These are phyloP conservation scores for Podaxis pistillaris DNA, from an alignment of 768 basidiomycete species.

Conservation along the genomic window DNA sequence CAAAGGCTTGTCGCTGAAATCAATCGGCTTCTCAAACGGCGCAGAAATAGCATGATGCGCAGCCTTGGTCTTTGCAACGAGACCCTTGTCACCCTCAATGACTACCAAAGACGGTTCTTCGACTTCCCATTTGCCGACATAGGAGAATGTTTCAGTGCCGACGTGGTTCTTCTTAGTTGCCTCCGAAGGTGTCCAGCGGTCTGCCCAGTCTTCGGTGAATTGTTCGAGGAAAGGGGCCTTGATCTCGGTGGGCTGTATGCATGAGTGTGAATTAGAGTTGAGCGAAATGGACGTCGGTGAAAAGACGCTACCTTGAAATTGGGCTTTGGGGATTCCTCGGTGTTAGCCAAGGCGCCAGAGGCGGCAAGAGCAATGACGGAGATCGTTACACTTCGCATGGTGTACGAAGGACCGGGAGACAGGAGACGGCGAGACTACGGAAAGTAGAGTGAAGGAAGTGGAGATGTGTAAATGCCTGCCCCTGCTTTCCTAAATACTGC, in stretches of 20 bases:
- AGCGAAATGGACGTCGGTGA: constrained; percentile 12
- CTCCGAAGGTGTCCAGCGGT: constrained; percentile 94
- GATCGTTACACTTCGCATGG: constrained; percentile 88
- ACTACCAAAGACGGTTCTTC: constrained; percentile 80
- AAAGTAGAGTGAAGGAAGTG: constrained; percentile 36
- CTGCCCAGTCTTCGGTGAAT: constrained; percentile 87
- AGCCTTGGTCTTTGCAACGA: constrained; percentile 95
- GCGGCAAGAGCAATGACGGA: constrained; percentile 72
- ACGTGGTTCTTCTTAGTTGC: constrained; percentile 98
- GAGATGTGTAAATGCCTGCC: constrained; percentile 22
- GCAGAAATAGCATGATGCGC: constrained; percentile 99
- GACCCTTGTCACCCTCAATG: constrained; percentile 83
- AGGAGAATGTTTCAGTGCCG: constrained; percentile 94
- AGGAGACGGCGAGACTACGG: constrained; percentile 25
- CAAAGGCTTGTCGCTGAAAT: constrained; percentile 81
- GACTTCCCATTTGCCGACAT: constrained; percentile 96
- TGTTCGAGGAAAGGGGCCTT: constrained; percentile 94
- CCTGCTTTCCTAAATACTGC: constrained; percentile 35
- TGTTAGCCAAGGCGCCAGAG: constrained; percentile 56
- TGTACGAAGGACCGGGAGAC: constrained; percentile 63
- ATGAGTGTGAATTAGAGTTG: constrained; percentile 15
- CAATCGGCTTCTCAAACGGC: constrained; percentile 73
- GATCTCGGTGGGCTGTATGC: constrained; percentile 65
- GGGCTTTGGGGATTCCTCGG: constrained; percentile 59
- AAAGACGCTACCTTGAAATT: constrained; percentile 56